Evolutionary conservation across 2,329 filamentous ascomycete genomes (phyloP).

Genomic region (Dendrostoma leiphaemia): DNA sequence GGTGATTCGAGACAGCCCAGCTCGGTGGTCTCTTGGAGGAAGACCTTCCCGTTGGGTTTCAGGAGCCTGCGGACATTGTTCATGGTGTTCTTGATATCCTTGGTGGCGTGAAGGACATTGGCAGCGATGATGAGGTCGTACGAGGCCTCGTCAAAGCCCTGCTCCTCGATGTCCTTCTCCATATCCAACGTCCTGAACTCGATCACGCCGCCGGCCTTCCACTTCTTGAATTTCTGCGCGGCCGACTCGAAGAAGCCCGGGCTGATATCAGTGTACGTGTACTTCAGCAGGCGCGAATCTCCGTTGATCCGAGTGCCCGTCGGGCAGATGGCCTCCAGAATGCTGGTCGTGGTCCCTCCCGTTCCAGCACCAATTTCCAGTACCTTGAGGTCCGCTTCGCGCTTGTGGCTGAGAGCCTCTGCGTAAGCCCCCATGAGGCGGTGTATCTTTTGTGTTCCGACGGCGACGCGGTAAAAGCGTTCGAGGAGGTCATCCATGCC

Average conservation of each 20-base stretch:
- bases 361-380: conserved; percentile 18
- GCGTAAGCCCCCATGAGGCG: conserved; percentile 13
- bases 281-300: conserved; percentile 13
- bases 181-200: conserved; percentile 28
- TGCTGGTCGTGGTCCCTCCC: conserved; percentile 8
- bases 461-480: conserved; percentile 9
- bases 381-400: conserved; percentile 14
- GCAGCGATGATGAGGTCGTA: conserved; percentile 33
- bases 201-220: conserved; percentile 25
- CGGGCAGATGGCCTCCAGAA: conserved; percentile 13
- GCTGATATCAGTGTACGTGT: conserved; percentile 19
- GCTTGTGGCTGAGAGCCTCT: conserved; percentile 12
- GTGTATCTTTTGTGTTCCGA: conserved; percentile 16
- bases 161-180: conserved; percentile 24
- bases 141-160: conserved; percentile 29
- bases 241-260: conserved; percentile 23
- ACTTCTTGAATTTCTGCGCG: conserved; percentile 26
- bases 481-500: conserved; percentile 15
- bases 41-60: conserved; percentile 34
- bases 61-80: conserved; percentile 28
- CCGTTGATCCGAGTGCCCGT: conserved; percentile 6
- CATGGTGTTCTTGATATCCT: conserved; percentile 23
- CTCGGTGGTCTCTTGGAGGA: conserved; percentile 21
- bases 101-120: conserved; percentile 29
- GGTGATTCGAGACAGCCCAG: conserved; percentile 9